Conservation (phyloP, 2,329 filamentous ascomycete species). For the Triangularia verruculosa region DNA sequence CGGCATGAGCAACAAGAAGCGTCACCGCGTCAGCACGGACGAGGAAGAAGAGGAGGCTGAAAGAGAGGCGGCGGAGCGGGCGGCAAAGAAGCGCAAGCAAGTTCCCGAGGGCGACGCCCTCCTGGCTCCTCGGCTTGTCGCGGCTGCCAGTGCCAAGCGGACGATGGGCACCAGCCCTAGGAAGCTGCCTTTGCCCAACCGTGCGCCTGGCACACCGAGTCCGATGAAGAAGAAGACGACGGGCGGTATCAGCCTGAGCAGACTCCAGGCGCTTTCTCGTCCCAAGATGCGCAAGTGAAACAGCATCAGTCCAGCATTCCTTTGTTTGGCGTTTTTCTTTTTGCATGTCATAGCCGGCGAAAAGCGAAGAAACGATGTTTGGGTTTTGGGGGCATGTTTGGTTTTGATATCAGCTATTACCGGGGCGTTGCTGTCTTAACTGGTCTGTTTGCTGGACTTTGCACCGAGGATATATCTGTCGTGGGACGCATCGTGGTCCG, state of each 20-base stretch:
- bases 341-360: background rate
- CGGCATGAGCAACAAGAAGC: constrained; percentile 65
- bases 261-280: constrained; percentile 59
- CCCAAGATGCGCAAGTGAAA: constrained; percentile 51
- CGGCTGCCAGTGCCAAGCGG: constrained; percentile 31
- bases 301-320: background rate
- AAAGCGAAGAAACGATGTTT: background rate
- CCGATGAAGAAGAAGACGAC: constrained; percentile 49
- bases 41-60: constrained; percentile 52
- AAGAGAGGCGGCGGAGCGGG: constrained; percentile 41
- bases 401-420: no score
- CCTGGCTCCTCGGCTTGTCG: constrained; percentile 46
- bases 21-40: constrained; percentile 55
- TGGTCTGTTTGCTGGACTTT: background rate
- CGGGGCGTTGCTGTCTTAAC: background rate
- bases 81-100: constrained; percentile 57
- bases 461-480: background rate
- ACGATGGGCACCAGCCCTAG: constrained; percentile 31
- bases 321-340: no score
- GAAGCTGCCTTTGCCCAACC: constrained; percentile 25
- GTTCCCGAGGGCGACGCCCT: constrained; percentile 52
- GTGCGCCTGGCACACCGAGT: constrained; percentile 33
- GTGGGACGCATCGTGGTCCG: background rate
- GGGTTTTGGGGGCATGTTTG: background rate
- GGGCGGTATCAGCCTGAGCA: constrained; percentile 51